A percentile compares a stretch with the other conserved stretches of the same genome.
Conservation (phyloP, 2,329 filamentous ascomycete species). For the Domatiomyces globalis region DNA sequence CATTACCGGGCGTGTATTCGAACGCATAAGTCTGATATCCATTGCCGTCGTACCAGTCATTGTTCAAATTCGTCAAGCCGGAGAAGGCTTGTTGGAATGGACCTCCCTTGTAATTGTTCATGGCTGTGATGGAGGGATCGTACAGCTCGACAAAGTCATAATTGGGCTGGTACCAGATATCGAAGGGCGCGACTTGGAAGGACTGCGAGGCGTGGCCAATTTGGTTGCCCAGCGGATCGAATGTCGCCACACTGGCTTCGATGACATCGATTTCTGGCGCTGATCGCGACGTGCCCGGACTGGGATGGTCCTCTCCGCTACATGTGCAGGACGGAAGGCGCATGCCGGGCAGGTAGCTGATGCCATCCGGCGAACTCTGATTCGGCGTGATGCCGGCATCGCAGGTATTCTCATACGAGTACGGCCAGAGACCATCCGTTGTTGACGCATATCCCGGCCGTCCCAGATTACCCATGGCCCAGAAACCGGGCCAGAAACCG, state of each 20-base stretch:
- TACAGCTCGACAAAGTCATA: conserved; percentile 53
- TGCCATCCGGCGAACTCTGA: conserved; percentile 52
- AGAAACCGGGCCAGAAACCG: conserved; percentile 64
- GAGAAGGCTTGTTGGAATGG: conserved; percentile 51
- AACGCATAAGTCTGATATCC: conserved; percentile 50
- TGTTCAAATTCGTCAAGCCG: conserved; percentile 46
- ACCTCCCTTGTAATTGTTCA: conserved; percentile 49
- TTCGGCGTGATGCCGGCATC: conserved; percentile 59
- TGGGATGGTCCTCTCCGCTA: conserved; percentile 49
- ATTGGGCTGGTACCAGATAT: conserved; percentile 54
- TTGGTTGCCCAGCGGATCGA: conserved; percentile 37
- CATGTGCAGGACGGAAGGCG: conserved; percentile 55
- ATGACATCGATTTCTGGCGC: conserved; percentile 60
- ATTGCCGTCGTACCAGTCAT: conserved; percentile 52
- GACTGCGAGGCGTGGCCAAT: conserved; percentile 53
- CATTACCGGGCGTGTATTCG: conserved; percentile 46
- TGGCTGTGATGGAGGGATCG: conserved; percentile 40
- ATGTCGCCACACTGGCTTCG: conserved; percentile 47
- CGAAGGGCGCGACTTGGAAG: conserved; percentile 55
- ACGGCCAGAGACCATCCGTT: conserved; percentile 61
- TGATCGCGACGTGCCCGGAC: conserved; percentile 48
- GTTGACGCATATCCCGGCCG: conserved; percentile 55
- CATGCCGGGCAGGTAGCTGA: conserved; percentile 57
- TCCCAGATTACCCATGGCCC: conserved; percentile 61
- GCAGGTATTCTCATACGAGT: conserved; percentile 55